These are phyloP conservation scores for Trichosanthes truncata DNA, from an alignment of 306 rosid genomes.

Conservation along the genomic window DNA sequence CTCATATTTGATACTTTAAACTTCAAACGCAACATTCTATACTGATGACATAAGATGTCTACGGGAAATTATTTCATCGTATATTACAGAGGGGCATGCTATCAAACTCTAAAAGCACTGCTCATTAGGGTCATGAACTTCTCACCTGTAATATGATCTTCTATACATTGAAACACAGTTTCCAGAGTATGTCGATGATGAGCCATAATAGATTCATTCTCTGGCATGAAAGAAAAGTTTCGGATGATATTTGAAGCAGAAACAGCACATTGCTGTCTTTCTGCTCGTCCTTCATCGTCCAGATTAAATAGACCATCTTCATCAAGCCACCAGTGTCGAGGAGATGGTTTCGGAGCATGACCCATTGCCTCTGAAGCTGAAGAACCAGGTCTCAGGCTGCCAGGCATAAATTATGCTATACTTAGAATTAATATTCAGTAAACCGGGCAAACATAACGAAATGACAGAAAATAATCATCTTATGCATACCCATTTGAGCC, in stretches of 20 bases:
- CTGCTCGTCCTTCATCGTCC: constrained; percentile 89
- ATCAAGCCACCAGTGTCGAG: constrained; percentile 72
- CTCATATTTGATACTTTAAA: neutral
- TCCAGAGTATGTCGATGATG: constrained; percentile 88
- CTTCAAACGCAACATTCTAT: neutral
- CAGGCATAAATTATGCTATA: constrained; percentile 12
- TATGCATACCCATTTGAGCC: constrained; percentile 62
- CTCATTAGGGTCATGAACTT: neutral
- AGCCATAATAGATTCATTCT: constrained; percentile 91
- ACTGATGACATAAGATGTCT: neutral
- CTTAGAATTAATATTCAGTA: constrained; percentile 21
- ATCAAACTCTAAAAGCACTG: neutral
- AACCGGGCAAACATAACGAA: neutral
- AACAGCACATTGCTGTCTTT: constrained; percentile 86
- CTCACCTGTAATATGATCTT: constrained; percentile 63
- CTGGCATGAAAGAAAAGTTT: constrained; percentile 98
- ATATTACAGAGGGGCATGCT: neutral
- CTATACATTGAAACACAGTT: constrained; percentile 83
- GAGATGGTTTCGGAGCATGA: constrained; percentile 39
- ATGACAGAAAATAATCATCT: neutral
- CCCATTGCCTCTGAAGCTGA: constrained; percentile 36
- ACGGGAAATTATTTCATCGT: neutral
- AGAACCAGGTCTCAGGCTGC: constrained; percentile 53
- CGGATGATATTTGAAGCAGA: constrained; percentile 88
- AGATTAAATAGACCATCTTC: constrained; percentile 87